Evolutionary conservation across 225 moss, liverwort and hornwort species (phyloP), one percentile per base, ranked within the genome.

Genomic region (Asterella californica): DNA sequence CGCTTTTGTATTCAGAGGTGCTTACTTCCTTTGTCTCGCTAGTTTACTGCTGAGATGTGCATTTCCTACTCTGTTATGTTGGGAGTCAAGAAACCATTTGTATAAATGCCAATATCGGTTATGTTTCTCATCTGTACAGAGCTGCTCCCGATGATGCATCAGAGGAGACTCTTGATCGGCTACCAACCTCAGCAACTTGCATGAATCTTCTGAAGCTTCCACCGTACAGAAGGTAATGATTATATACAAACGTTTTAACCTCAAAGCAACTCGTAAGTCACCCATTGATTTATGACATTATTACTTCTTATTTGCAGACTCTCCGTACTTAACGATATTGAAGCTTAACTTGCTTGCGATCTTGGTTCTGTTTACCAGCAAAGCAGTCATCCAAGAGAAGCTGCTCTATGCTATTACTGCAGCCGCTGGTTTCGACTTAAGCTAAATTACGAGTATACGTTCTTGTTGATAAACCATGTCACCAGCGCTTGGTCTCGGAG

Each of bases 121-220:
- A 24, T 2, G 9, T 46, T 37, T 50, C 3, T 74, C 18, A 15
- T 53, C 2, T 32, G 9, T 62, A 73, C 92, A 97, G 97, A 89
- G 93, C 95, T 89, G 89, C 89, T 61, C 88, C 91, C 60, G 93
- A 95, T 81, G 93, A 94, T 85, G 93, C 87, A 65, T 92, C 93
- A 75, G 93, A 91, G 87, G 95, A 95, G 86, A 86, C 91, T 65
- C 83, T 95, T 73, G 99, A 99, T 85, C 93, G 99, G 53, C 86
- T 99, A 83, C 99, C 99, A 67, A 99, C 99, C 71, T 95, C 99
- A 79, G 93, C 99, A 63, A 99, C 99, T 60, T 99, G 95, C 80
- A 90, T 99, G 95, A 99, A 99, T 82, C 93, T 99, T 81, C 91
- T 99, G 61, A 99, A 99, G 82, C 95, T 99, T 84, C 99, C 99